These are phyloP conservation scores for Punctularia strigosozonata DNA, from an alignment of 768 basidiomycete species.

Conservation along the genomic window DNA sequence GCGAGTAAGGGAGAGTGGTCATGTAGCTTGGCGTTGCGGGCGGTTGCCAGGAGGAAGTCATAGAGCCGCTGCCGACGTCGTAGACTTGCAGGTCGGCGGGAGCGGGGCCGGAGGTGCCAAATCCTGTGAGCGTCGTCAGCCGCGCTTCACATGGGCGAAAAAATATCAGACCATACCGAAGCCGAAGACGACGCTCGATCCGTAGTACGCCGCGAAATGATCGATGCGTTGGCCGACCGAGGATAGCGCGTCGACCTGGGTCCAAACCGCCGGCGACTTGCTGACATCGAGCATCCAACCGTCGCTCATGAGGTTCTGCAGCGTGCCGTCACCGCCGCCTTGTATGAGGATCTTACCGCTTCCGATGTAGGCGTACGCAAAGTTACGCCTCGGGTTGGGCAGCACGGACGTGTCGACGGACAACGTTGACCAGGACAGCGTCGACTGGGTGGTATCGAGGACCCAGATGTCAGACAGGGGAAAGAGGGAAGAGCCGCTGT, in stretches of 20 bases:
- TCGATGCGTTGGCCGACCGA: conserved; percentile 57
- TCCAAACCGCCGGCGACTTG: conserved; percentile 51
- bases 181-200: conserved; percentile 58
- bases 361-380: conserved; percentile 39
- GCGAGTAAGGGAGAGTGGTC: conserved; percentile 14
- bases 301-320: conserved; percentile 41
- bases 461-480: conserved; percentile 51
- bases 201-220: conserved; percentile 58
- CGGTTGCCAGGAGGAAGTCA: conserved; percentile 27
- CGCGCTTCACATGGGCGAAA: conserved; percentile 1
- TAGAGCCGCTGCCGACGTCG: conserved; percentile 23
- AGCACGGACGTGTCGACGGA: conserved; percentile 26
- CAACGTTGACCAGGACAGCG: conserved; percentile 37
- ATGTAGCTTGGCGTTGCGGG: conserved; percentile 13
- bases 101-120: conserved; percentile 37
- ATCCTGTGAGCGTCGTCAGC: no score
- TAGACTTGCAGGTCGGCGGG: conserved; percentile 46
- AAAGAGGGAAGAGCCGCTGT: conserved; percentile 34
- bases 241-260: conserved; percentile 32
- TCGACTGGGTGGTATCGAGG: conserved; percentile 41
- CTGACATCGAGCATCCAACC: conserved; percentile 63
- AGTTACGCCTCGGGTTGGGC: conserved; percentile 51
- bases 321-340: conserved; percentile 54
- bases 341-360: conserved; percentile 58
- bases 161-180: conserved; percentile 41